Evolutionary conservation across 2,329 filamentous ascomycete genomes (phyloP).

Genomic region (Fusarium coffeatum): DNA sequence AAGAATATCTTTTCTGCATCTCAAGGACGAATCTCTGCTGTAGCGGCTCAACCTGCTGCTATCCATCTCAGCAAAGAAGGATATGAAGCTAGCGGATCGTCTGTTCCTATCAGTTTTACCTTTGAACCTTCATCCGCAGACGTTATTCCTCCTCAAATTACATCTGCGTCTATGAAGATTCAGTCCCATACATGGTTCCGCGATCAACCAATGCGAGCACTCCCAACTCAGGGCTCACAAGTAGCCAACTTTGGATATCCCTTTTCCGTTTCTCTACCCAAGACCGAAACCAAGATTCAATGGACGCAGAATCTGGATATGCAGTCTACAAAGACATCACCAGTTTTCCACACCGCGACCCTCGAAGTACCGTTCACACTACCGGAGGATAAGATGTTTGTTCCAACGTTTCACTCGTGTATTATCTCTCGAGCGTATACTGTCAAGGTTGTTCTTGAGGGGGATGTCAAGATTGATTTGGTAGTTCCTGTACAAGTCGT

Average conservation of each 20-base stretch:
- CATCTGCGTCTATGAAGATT: conserved; percentile 18
- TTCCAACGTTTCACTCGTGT: conserved; percentile 33
- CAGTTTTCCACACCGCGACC: conserved; percentile 35
- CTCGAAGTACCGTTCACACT: conserved; percentile 29
- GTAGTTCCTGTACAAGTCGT: conserved; percentile 32
- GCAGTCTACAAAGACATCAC: conserved; percentile 13
- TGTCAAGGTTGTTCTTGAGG: conserved; percentile 28
- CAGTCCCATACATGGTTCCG: conserved; percentile 42
- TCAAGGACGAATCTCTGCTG: conserved; percentile 30
- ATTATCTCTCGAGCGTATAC: conserved; percentile 31
- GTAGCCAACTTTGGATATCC: conserved; percentile 31
- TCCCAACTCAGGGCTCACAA: conserved; percentile 34
- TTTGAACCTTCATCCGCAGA: conserved; percentile 33
- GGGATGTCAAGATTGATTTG: conserved; percentile 36
- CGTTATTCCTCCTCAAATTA: conserved; percentile 30
- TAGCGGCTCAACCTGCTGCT: conserved; percentile 37
- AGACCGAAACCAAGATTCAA: not conserved
- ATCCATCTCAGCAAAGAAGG: conserved; percentile 34
- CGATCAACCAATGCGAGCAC: conserved; percentile 25
- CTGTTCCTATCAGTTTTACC: conserved; percentile 24
- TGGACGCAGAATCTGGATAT: conserved; percentile 38
- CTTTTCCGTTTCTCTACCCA: conserved; percentile 16
- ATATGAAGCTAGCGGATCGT: conserved; percentile 22
- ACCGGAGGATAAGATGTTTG: conserved; percentile 33
- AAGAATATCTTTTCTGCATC: conserved; percentile 38